Evolutionary conservation across 441 rosid genomes (phyloP), one percentile per base, ranked within the genome.

Genomic region (Syzygium syzygioides): DNA sequence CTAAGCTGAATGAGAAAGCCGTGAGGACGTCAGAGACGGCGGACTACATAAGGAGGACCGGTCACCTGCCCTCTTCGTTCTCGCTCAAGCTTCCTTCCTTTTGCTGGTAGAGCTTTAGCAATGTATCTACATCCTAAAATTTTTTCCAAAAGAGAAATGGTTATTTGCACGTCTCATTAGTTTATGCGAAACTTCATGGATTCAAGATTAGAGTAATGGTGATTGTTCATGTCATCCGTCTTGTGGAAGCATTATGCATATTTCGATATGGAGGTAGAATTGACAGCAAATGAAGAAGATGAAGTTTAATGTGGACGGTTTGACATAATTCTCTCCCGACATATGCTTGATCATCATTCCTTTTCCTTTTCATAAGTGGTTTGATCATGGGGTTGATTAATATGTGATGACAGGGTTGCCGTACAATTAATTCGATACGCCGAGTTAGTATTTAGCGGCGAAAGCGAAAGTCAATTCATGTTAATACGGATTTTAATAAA

Each of bases 11-110:
- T 28, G 98, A 96, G 94, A 95, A 95, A 91, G 97, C 95, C 14
- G 94, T 92, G 59, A 93, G 83, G 91, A 98, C 98, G n/a, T 96
- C 99, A 1, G 96, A 96, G 84, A 93, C 91, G 50, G 96, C 97
- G 28, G 99, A 98, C 90, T 95, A 96, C 79, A 96, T 96, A 89
- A 94, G 98, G 92, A 94, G 98, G 92, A 96, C 95, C 0, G 99
- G 99, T 18, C 98, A 94, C 90, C 90, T 97, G 91, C 99, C 98
- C 87, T 94, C 95, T 90, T 93, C 95, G 2, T 94, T 95, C 89
- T 93, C 97, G 87, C 91, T 98, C 79, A 98, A 96, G 93, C 84
- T 96, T 88, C 98, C 98, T n/a, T 95, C 96, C 71, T 89, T 94
- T 55, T 98, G 97, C 93, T 94, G 98, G 99, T 96, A 95, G 94